Percentiles rank a stretch among this genome's conserved stretches.
These are phyloP conservation scores for Zea luxurians DNA, from an alignment of 176 grass and related monocot species.

Conservation along the genomic window DNA sequence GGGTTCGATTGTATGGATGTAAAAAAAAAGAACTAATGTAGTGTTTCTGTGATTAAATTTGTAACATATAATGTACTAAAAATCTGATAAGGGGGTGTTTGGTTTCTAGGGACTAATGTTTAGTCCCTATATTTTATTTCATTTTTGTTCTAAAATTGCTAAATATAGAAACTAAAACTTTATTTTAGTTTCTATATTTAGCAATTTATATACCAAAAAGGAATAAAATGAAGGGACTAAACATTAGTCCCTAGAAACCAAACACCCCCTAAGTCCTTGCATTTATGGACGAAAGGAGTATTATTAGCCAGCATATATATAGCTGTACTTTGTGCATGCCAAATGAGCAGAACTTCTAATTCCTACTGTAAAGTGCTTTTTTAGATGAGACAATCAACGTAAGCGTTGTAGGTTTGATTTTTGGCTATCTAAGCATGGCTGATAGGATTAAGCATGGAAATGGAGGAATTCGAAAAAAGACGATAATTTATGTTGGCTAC, in stretches of 20 bases:
- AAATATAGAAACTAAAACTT: no score
- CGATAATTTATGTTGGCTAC: not conserved
- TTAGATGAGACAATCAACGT: not conserved
- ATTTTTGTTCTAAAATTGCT: no score
- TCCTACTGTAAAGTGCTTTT: not conserved
- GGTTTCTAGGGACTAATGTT: no score
- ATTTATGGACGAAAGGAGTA: not conserved
- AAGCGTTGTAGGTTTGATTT: not conserved
- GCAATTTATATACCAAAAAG: no score
- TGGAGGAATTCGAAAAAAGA: not conserved
- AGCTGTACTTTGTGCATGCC: not conserved
- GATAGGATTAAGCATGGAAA: not conserved
- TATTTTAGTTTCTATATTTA: no score
- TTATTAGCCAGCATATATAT: not conserved
- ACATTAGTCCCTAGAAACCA: no score
- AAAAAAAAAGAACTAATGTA: not conserved
- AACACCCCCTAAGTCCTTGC: no score
- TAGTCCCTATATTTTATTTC: no score
- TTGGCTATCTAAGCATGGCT: not conserved
- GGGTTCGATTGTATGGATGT: no score
- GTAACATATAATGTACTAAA: not conserved
- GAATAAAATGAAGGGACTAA: no score
- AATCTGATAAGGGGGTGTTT: not conserved
- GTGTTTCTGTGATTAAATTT: not conserved
- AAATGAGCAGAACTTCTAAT: not conserved